Conservation (phyloP, 2,329 filamentous ascomycete species). For the Thielaviopsis musarum region DNA sequence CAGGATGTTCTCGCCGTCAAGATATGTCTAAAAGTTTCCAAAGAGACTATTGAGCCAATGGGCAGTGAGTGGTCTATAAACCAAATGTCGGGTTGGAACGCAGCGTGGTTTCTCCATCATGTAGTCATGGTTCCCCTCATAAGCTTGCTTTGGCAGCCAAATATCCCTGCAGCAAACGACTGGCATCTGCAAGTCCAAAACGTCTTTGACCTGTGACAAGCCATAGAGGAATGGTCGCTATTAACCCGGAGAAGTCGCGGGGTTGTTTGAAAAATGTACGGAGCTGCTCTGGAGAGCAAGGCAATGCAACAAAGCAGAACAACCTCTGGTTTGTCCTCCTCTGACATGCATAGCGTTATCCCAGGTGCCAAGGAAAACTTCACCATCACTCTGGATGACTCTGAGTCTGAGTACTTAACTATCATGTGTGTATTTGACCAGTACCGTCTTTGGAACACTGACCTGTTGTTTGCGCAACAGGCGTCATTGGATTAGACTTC, state of each 20-base stretch:
- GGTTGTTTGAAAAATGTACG: constrained; percentile 47
- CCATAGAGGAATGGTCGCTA: constrained; percentile 48
- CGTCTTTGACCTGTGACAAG: constrained; percentile 42
- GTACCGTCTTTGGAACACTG: neutral
- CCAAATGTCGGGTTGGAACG: constrained; percentile 67
- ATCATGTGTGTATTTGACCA: neutral
- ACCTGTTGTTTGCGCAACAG: neutral
- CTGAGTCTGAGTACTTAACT: neutral
- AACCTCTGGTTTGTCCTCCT: neutral
- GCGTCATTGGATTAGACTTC: neutral
- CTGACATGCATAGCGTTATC: neutral
- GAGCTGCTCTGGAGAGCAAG: constrained; percentile 24
- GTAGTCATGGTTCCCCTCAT: constrained; percentile 65
- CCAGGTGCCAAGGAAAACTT: neutral
- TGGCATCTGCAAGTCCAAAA: constrained; percentile 43
- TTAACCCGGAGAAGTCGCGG: constrained; percentile 45
- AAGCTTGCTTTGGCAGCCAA: constrained; percentile 52
- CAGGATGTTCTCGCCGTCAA: constrained; percentile 53
- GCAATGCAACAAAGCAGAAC: neutral
- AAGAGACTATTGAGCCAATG: constrained; percentile 56
- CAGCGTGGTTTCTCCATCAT: constrained; percentile 68
- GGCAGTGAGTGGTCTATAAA: constrained; percentile 52
- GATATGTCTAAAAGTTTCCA: constrained; percentile 52
- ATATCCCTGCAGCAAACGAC: constrained; percentile 29
- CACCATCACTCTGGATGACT: neutral